Evolutionary conservation across 208 protist species (phyloP), one percentile per base, ranked within the genome.

Genomic region (Crithidia thermophila): DNA sequence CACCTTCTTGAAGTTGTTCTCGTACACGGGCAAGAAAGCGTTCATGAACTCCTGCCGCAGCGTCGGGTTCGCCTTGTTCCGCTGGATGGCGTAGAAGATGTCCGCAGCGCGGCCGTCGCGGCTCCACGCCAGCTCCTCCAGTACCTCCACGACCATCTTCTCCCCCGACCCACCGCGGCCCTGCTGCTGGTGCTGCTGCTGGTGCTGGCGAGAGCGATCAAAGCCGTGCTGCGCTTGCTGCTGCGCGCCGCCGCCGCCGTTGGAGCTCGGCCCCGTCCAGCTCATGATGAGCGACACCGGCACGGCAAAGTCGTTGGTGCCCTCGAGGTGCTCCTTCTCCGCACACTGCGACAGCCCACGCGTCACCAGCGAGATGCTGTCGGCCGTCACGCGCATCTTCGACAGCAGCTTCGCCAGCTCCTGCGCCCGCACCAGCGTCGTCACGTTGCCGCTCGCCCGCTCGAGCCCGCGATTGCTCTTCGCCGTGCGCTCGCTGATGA

Each of bases 51-150:
- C 88, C 21, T 88, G 75, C n/a, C 81, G 75, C 49, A 95, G 68
- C 23, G 72, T 47, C 0, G 79, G 56, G 65, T 91, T 95, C 4
- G 57, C 57, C 28, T 57, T 59, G 80, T 95, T 94, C 57, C 86
- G 73, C 37, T 82, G 68, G 10, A 94, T 78, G 18, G 82, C 66
- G 77, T 95, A 97, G 51, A 82, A 77, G 47, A 95, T 60, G 49
- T 97, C 92, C 72, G 86, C 84, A 21, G 83, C 85, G 18, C 81
- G 59, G 20, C 92, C 92, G 61, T 97, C 92, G 62, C 94, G 66
- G 33, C 55, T 67, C 52, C 84, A 63, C 25, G 87, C 43, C 11
- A 95, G 75, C 46, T 94, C 84, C 51, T 91, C 80, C 42, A 94
- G 65, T 18, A 94, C 84, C 39, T 92, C 78, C 23, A 82, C 70